These are phyloP conservation scores for Sporisorium scitamineum DNA, from an alignment of 1,284 basidiomycete genomes.

Conservation along the genomic window DNA sequence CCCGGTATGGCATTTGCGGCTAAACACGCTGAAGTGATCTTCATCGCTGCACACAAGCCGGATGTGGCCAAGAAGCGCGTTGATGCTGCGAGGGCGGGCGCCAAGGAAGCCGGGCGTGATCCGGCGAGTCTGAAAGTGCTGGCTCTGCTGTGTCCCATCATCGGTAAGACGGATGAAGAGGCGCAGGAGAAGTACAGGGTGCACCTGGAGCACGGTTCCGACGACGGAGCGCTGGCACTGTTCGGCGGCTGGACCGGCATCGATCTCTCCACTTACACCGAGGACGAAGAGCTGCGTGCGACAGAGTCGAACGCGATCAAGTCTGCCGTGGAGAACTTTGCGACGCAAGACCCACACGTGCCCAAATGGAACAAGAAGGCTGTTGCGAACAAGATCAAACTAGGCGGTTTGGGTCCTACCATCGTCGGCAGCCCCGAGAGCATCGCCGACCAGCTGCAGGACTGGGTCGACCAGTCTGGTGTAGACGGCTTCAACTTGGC, in stretches of 20 bases:
- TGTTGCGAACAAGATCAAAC: slow-evolving; percentile 62
- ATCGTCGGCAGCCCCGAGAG: slow-evolving; percentile 47
- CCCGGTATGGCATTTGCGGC: slow-evolving; percentile 68
- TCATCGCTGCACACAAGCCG: slow-evolving; percentile 66
- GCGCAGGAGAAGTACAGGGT: slow-evolving; percentile 65
- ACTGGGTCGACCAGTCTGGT: slow-evolving; percentile 56
- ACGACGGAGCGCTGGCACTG: slow-evolving; percentile 67
- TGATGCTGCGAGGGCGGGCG: slow-evolving; percentile 52
- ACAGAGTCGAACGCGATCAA: slow-evolving; percentile 64
- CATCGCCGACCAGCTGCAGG: slow-evolving; percentile 59
- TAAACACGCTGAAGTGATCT: slow-evolving; percentile 69
- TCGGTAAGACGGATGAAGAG: slow-evolving; percentile 64
- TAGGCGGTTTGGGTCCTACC: slow-evolving; percentile 65
- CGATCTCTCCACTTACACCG: slow-evolving; percentile 54
- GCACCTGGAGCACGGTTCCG: slow-evolving; percentile 52
- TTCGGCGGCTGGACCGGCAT: slow-evolving; percentile 69
- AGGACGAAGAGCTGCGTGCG: slow-evolving; percentile 62
- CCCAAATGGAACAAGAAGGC: slow-evolving; percentile 63
- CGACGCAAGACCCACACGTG: slow-evolving; percentile 58
- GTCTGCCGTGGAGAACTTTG: slow-evolving; percentile 61
- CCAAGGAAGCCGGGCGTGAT: slow-evolving; percentile 60
- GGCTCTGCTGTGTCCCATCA: slow-evolving; percentile 62
- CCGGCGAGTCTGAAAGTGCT: slow-evolving; percentile 65
- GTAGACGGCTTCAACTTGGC: slow-evolving; percentile 65
- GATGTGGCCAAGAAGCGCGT: slow-evolving; percentile 63